Base-by-base conservation (phyloP, 2,329 filamentous ascomycete species). In the Trichoderma sp. region DNA sequence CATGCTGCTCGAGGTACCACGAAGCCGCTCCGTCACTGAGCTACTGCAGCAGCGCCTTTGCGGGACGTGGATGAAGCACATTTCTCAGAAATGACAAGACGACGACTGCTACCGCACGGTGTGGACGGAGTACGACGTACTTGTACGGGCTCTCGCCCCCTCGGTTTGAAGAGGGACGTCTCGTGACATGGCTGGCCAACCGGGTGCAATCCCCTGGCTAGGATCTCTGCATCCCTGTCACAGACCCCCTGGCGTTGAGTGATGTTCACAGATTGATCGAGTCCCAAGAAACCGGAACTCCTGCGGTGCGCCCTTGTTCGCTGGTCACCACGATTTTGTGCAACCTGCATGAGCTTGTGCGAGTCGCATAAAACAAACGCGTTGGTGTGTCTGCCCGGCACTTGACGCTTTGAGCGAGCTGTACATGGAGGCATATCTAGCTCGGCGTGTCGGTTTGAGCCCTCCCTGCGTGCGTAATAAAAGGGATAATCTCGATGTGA, bases 221-320 rank as follows among this genome's bases (percentile, higher is more conserved):
- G 66, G 50, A 75, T 62, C 64, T 63, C 24, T 60, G 18, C n/a
- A 72, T 27, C 69, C 65, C 63, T 69, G 41, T 62, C 27, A 56
- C n/a, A 38, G 7, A 31, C 50, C 62, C 29, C 72, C 56, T 45
- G 6, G 21, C 33, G 29, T 56, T 50, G 62, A 53, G 66, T 33
- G 59, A 73, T 74, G 68, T 31, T 64, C 74, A 74, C 53, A 75
- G 74, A 62, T 62, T 62, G 38, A 53, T 67, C 62, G 38, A 31
- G 68, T 74, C 50, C 74, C 74, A 72, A 75, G 74, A 75, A 75
- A 50, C 50, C 69, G 74, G 74, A 18, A 67, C 21, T 45, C 62
- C 38, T 63, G 29, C 35, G n/a, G n/a, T 33, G 27, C 11, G 38
- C 59, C 59, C 69, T 64, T 18, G 18, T 29, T 24, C 18, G 38